Evolutionary conservation across 2,329 filamentous ascomycete species (phyloP).

Genomic region (Lachnellula suecica): DNA sequence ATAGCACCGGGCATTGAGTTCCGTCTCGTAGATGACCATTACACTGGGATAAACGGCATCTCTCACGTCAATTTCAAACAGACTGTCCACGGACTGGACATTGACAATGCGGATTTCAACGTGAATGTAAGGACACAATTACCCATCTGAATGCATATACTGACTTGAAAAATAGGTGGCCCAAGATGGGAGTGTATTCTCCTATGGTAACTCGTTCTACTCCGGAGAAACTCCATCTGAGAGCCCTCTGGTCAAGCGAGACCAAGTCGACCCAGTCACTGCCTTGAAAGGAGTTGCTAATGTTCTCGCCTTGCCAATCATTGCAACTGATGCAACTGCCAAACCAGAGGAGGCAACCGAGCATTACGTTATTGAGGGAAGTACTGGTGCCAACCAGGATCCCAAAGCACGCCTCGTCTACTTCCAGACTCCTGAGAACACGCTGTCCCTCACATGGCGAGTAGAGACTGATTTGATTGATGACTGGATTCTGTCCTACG

Average conservation of each 20-base stretch:
- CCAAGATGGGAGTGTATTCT: constrained; percentile 54
- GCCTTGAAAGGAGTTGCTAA: constrained; percentile 37
- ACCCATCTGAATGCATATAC: neutral
- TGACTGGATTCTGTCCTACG: constrained; percentile 60
- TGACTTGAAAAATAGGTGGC: constrained; percentile 44
- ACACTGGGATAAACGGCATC: constrained; percentile 54
- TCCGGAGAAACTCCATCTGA: constrained; percentile 43
- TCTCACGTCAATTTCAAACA: constrained; percentile 60
- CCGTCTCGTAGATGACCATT: constrained; percentile 51
- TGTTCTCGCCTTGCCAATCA: constrained; percentile 14
- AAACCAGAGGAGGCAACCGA: constrained; percentile 9
- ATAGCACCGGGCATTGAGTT: constrained; percentile 41
- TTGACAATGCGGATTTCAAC: constrained; percentile 49
- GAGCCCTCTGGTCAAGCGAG: constrained; percentile 40
- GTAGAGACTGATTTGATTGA: constrained; percentile 56
- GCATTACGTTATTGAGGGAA: constrained; percentile 41
- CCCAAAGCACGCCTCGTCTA: constrained; percentile 57
- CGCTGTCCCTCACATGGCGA: constrained; percentile 52
- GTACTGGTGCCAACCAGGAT: constrained; percentile 47
- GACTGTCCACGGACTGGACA: constrained; percentile 55
- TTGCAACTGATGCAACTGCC: constrained; percentile 7
- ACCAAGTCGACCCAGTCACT: constrained; percentile 41
- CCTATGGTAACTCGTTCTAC: constrained; percentile 52
- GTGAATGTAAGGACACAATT: constrained; percentile 14
- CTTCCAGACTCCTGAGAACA: constrained; percentile 46